Base-by-base conservation (phyloP, 2,329 filamentous ascomycete species). In the Alternaria sp. region DNA sequence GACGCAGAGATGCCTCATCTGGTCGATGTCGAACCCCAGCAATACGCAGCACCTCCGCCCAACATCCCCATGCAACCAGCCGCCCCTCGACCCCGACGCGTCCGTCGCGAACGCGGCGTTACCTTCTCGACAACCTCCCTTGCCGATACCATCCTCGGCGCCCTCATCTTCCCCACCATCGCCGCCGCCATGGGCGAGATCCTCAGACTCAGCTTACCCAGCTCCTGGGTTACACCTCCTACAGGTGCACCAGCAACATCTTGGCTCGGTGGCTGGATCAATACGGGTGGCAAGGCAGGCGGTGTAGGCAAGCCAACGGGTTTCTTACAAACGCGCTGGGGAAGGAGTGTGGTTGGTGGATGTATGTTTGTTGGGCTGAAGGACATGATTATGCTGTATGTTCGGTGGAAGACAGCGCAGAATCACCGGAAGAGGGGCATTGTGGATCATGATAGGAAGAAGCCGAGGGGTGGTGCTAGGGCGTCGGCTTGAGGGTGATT, bases 311-410 rank as follows among this genome's bases (percentile, higher is more conserved):
- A 83, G 36, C 83, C 86, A 4, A 87, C 87, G 0, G 90, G 91
- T 0, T 83, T 98, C 25, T 79, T 99, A 30, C 92, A 96, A 74
- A 88, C 91, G 70, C 89, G 90, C 62, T 98, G 96, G 93, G 96
- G 93, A 1, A 86, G 96, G 59, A 97, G 92, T 73, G 84, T 99
- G 3, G 86, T 96, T 1, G 96, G 96, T 1, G 96, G 96, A 0
- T 96, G 93, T 76, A 81, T 97, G 19, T 97, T 95, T 73, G 90
- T 98, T 15, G 89, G 97, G 10, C 79, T 97, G 56, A 96, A 95
- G 78, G 89, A 90, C 77, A 86, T 86, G 7, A 71, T 90, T 32
- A 81, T 88, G 70, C 79, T 90, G 2, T 90, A 90, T 71, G 88
- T 84, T 28, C 57, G 82, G 53, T 86, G 83, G 83, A 82, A 78